phyloP scores from a whole-genome alignment of 2,329 filamentous ascomycete species.

The Elsinoe arachidis region DNA sequence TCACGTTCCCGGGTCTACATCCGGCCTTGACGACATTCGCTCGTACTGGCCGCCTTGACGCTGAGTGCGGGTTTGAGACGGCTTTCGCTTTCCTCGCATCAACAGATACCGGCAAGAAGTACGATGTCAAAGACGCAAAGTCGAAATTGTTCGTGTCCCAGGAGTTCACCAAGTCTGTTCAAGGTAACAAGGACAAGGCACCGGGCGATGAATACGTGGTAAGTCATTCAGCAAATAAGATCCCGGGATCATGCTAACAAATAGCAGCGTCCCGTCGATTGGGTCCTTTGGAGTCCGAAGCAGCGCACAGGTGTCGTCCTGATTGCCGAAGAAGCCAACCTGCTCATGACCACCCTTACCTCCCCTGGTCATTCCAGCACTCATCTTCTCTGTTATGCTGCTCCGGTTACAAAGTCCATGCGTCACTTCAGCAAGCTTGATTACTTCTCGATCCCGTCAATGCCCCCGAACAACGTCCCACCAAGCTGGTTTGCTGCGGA shows the following conservation, averaged over 20 bases:
- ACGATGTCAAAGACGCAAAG: slow-evolving; percentile 30
- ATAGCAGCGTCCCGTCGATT: slow-evolving; percentile 44
- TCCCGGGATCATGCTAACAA: neutral
- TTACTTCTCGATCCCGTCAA: slow-evolving; percentile 45
- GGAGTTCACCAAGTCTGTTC: slow-evolving; percentile 44
- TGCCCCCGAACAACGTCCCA: slow-evolving; percentile 33
- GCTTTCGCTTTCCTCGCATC: slow-evolving; percentile 37
- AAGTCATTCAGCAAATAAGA: slow-evolving; percentile 18
- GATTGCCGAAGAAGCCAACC: slow-evolving; percentile 55
- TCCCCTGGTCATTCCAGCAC: slow-evolving; percentile 18
- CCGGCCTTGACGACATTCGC: slow-evolving; percentile 17
- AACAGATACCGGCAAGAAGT: slow-evolving; percentile 36
- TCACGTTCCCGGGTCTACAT: slow-evolving; percentile 41
- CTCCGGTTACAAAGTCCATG: slow-evolving; percentile 54
- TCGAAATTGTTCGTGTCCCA: slow-evolving; percentile 33
- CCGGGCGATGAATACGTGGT: slow-evolving; percentile 37
- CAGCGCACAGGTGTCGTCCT: slow-evolving; percentile 47
- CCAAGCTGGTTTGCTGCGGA: slow-evolving; percentile 50
- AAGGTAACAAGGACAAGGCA: slow-evolving; percentile 19
- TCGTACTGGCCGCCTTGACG: neutral
- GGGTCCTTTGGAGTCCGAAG: slow-evolving; percentile 49
- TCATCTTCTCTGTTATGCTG: slow-evolving; percentile 49
- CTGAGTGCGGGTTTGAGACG: neutral
- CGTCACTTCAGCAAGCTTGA: slow-evolving; percentile 46
- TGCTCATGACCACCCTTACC: slow-evolving; percentile 41